Evolutionary conservation across 768 basidiomycete species (phyloP).

Genomic region (Kwoniella dejecticola): DNA sequence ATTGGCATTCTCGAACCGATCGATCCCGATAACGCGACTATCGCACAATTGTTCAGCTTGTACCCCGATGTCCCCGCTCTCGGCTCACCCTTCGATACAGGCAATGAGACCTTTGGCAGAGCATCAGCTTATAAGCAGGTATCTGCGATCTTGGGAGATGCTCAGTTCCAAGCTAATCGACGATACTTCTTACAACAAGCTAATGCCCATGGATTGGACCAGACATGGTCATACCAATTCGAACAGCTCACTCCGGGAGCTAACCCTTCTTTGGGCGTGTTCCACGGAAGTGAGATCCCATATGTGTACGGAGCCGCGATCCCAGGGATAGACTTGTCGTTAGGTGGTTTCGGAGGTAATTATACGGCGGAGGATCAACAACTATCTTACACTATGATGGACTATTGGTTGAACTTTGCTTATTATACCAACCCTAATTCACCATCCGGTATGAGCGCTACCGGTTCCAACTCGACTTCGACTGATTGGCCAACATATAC

Average conservation of each 20-base stretch:
- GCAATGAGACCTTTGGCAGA: slow-evolving; percentile 49
- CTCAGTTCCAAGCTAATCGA: slow-evolving; percentile 44
- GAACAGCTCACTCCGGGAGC: slow-evolving; percentile 22
- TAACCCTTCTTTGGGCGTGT: background rate
- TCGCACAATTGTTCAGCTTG: slow-evolving; percentile 29
- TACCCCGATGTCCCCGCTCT: slow-evolving; percentile 38
- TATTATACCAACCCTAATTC: slow-evolving; percentile 45
- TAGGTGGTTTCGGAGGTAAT: slow-evolving; percentile 7
- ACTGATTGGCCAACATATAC: slow-evolving; percentile 17
- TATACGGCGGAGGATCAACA: slow-evolving; percentile 29
- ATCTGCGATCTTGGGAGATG: slow-evolving; percentile 44
- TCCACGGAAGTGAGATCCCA: slow-evolving; percentile 18
- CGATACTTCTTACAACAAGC: slow-evolving; percentile 45
- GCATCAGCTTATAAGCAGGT: slow-evolving; percentile 40
- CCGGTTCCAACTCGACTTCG: too few species aligned
- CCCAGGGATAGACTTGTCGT: background rate
- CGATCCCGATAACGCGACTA: slow-evolving; percentile 23
- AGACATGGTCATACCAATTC: slow-evolving; percentile 50
- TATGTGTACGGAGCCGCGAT: slow-evolving; percentile 11
- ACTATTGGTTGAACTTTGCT: slow-evolving; percentile 53
- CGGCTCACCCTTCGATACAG: slow-evolving; percentile 49
- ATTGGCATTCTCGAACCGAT: slow-evolving; percentile 32
- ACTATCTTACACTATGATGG: slow-evolving; percentile 35
- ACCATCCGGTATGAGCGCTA: background rate
- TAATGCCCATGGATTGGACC: slow-evolving; percentile 23